Evolutionary conservation across 2,329 filamentous ascomycete species (phyloP).

Genomic region (Seiridium unicorne): DNA sequence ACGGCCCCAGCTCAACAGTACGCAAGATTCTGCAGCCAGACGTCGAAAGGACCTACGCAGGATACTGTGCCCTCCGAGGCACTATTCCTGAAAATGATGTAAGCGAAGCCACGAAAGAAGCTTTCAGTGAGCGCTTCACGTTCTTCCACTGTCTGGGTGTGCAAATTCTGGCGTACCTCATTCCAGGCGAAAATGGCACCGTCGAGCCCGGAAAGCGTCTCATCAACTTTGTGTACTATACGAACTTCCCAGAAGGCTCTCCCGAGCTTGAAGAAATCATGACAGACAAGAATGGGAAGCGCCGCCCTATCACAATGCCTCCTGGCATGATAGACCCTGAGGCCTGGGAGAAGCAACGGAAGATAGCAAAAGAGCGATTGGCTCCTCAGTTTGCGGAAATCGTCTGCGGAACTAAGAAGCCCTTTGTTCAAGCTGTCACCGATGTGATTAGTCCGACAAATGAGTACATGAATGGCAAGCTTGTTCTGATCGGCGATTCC

Average conservation of each 20-base stretch:
- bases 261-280: slow-evolving; percentile 30
- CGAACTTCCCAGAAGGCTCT: slow-evolving; percentile 34
- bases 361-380: slow-evolving; percentile 27
- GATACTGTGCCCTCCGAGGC: slow-evolving; percentile 41
- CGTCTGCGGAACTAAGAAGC: slow-evolving; percentile 33
- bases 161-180: slow-evolving; percentile 40
- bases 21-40: slow-evolving; percentile 29
- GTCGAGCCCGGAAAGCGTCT: slow-evolving; percentile 35
- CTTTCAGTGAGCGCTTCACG: slow-evolving; percentile 35
- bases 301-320: slow-evolving; percentile 34
- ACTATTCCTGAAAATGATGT: slow-evolving; percentile 37
- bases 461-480: slow-evolving; percentile 32
- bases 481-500: slow-evolving; percentile 42
- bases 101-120: slow-evolving; percentile 27
- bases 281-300: slow-evolving; percentile 29
- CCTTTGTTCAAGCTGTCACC: slow-evolving; percentile 40
- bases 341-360: slow-evolving; percentile 33
- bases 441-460: slow-evolving; percentile 33
- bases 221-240: slow-evolving; percentile 46
- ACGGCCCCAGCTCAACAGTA: slow-evolving; percentile 40
- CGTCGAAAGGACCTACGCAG: slow-evolving; percentile 30
- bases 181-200: slow-evolving; percentile 36
- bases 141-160: slow-evolving; percentile 36
- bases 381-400: slow-evolving; percentile 39
- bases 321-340: slow-evolving; percentile 27